Percentiles rank a stretch among this genome's conserved stretches.
phyloP scores from a whole-genome alignment of 148 eudicot genomes.

The Spergularia bocconei region DNA sequence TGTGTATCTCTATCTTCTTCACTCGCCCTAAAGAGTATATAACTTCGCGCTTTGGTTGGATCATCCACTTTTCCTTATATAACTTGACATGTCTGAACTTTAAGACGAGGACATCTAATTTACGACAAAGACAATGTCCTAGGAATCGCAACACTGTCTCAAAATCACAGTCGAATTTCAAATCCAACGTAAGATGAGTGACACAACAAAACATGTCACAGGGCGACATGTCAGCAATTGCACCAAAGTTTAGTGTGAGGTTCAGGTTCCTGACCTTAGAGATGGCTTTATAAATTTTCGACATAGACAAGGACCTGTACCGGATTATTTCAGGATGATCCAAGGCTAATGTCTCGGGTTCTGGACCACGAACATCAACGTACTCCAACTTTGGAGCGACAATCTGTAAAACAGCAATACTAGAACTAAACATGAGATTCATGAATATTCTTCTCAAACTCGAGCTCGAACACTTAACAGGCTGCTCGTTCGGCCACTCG shows the following conservation, averaged over 20 bases:
- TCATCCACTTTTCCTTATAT: background rate
- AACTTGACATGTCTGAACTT: background rate
- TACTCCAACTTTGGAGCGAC: background rate
- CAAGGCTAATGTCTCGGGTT: background rate
- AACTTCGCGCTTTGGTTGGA: background rate
- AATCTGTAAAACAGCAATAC: background rate
- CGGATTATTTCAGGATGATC: background rate
- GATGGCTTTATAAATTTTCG: background rate
- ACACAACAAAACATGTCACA: background rate
- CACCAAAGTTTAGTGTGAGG: background rate
- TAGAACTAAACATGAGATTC: background rate
- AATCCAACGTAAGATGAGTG: background rate
- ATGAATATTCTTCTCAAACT: constrained; percentile 2
- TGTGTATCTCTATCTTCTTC: background rate
- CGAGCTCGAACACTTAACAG: background rate
- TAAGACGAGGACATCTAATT: background rate
- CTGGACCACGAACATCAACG: background rate
- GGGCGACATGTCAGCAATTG: background rate
- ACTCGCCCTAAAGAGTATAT: background rate
- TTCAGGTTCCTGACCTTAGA: background rate
- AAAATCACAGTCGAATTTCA: background rate
- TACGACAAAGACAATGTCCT: background rate
- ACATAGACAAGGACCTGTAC: background rate
- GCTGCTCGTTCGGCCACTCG: no score
- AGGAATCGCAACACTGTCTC: background rate